Conservation (phyloP, 2,329 filamentous ascomycete genomes). For the Ophiobolus disseminans region DNA sequence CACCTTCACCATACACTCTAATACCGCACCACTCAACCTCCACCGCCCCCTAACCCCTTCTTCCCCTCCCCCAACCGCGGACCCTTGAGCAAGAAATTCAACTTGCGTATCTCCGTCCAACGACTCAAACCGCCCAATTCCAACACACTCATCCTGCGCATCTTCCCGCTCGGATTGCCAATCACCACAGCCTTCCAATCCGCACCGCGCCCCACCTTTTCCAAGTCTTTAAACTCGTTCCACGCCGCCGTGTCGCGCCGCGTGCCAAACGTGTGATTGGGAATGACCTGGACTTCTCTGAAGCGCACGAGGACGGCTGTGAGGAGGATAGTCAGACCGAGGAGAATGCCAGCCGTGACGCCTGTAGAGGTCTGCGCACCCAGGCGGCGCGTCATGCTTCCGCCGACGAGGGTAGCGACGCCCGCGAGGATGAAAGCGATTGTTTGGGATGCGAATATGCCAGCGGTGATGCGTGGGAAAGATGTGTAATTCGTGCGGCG, state of each 20-base stretch:
- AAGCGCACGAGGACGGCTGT: slow-evolving; percentile 69
- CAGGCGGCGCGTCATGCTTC: slow-evolving; percentile 69
- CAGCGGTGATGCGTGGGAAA: slow-evolving; percentile 75
- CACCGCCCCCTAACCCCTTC: no score
- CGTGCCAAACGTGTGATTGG: slow-evolving; percentile 60
- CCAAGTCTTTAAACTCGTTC: slow-evolving; percentile 49
- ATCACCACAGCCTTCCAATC: slow-evolving; percentile 75
- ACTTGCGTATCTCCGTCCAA: slow-evolving; percentile 72
- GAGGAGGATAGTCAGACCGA: slow-evolving; percentile 69
- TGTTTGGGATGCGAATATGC: slow-evolving; percentile 73
- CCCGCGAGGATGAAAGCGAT: slow-evolving; percentile 74
- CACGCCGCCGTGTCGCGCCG: slow-evolving; percentile 40
- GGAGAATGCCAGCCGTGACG: slow-evolving; percentile 70
- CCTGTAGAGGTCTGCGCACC: slow-evolving; percentile 73
- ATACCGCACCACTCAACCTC: no score
- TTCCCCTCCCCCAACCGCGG: slow-evolving; percentile 24
- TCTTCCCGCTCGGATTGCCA: slow-evolving; percentile 73
- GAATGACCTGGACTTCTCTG: slow-evolving; percentile 72
- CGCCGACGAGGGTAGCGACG: slow-evolving; percentile 71
- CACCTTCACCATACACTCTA: no score
- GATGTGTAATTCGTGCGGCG: slow-evolving; percentile 75
- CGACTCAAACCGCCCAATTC: slow-evolving; percentile 72
- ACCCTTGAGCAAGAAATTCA: slow-evolving; percentile 51
- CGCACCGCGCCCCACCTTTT: slow-evolving; percentile 48
- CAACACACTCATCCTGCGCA: slow-evolving; percentile 72